Evolutionary conservation across 768 basidiomycete genomes (phyloP).

Genomic region (Amanita brunnescens): DNA sequence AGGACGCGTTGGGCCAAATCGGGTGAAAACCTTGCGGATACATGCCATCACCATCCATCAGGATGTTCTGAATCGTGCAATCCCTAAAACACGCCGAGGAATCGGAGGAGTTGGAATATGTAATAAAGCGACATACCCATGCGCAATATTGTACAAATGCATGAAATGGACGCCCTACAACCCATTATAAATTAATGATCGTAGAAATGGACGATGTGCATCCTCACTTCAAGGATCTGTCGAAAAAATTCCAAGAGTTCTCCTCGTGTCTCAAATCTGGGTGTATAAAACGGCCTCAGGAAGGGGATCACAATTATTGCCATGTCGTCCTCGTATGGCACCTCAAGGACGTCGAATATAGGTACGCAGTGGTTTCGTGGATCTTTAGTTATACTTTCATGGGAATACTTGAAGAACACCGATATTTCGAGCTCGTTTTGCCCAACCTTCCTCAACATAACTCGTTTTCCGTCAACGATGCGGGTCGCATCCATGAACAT

Average conservation of each 20-base stretch:
- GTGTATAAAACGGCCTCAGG: conserved; percentile 12
- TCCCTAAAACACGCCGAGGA: conserved; percentile 15
- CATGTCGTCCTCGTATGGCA: conserved; percentile 13
- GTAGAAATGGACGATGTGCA: not conserved
- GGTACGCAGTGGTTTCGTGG: conserved; percentile 29
- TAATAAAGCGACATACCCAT: conserved; percentile 16
- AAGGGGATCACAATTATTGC: conserved; percentile 24
- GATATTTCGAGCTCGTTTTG: conserved; percentile 24
- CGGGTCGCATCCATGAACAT: conserved; percentile 25
- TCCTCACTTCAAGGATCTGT: conserved; percentile 19
- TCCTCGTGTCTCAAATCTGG: conserved; percentile 22
- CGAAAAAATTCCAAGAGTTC: conserved; percentile 22
- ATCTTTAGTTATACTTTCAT: conserved; percentile 9
- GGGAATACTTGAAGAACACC: conserved; percentile 12
- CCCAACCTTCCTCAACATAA: conserved; percentile 22
- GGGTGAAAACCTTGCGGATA: conserved; percentile 18
- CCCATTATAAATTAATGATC: not conserved
- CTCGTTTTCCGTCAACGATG: conserved; percentile 19
- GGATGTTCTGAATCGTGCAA: conserved; percentile 21
- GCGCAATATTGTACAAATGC: conserved; percentile 22
- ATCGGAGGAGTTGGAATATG: not conserved
- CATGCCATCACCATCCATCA: conserved; percentile 17
- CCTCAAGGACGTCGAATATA: conserved; percentile 15
- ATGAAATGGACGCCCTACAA: conserved; percentile 25
- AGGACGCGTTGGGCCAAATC: conserved; percentile 4